Percentiles rank a stretch among this genome's conserved stretches.
Conservation (phyloP, 306 rosid genomes). For the Parietaria judaica region DNA sequence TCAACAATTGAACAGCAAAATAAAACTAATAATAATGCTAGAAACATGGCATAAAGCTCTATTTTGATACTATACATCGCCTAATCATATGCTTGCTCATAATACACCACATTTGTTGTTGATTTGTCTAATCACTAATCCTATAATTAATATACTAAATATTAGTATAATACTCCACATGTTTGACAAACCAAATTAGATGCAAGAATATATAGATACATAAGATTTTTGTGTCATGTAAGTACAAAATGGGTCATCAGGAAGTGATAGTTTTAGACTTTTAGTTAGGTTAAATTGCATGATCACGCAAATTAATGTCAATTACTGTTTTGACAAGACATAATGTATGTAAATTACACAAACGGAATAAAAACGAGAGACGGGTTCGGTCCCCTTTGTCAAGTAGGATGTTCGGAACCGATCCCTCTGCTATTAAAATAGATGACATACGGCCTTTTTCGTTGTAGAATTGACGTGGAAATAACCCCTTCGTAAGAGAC, state of each 20-base stretch:
- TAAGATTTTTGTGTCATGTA: slow-evolving; percentile 1
- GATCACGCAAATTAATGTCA: background rate
- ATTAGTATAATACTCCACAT: too few species aligned
- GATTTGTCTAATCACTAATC: background rate
- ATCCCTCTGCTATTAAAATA: too few species aligned
- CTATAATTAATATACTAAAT: too few species aligned
- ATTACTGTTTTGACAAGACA: slow-evolving; percentile 1
- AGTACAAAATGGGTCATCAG: background rate
- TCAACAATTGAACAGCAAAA: background rate
- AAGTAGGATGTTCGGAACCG: too few species aligned
- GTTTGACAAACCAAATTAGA: too few species aligned
- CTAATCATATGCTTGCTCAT: background rate
- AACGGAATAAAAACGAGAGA: background rate
- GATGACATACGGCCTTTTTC: too few species aligned
- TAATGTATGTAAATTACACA: background rate
- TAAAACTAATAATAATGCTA: background rate
- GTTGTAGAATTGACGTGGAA: too few species aligned
- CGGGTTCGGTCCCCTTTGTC: too few species aligned
- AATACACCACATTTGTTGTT: background rate
- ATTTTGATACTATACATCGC: background rate
- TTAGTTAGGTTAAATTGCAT: slow-evolving; percentile 2
- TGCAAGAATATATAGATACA: background rate
- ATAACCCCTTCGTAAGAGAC: too few species aligned
- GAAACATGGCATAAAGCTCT: background rate
- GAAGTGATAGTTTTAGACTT: background rate